Evolutionary conservation across 2,329 filamentous ascomycete species (phyloP).

Genomic region (Fusarium agapanthi): DNA sequence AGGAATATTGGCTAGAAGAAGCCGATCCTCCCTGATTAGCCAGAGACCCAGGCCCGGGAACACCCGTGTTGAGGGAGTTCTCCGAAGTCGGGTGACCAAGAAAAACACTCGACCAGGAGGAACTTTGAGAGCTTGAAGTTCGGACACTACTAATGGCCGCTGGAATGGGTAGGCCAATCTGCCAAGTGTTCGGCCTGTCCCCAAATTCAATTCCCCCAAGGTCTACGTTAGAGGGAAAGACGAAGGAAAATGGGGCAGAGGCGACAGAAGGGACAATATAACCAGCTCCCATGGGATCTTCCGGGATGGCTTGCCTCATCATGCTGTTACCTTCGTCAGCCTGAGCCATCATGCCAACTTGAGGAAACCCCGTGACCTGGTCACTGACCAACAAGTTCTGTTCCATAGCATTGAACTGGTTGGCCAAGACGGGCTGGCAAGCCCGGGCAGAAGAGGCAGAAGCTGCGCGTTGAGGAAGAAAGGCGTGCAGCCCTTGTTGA

Average conservation of each 20-base stretch:
- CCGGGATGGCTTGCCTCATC: rapidly evolving
- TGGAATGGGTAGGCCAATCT: background rate
- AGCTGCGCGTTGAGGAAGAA: too few relatives aligned
- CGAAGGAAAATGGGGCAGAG: rapidly evolving
- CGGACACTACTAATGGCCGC: background rate
- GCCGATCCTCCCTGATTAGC: background rate
- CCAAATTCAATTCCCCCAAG: rapidly evolving
- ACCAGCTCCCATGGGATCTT: background rate
- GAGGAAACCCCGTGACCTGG: background rate
- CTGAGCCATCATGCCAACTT: background rate
- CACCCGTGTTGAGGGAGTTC: too few relatives aligned
- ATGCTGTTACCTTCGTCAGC: background rate
- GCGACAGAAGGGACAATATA: background rate
- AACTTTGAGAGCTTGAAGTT: background rate
- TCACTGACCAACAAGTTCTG: background rate
- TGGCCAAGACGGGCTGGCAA: background rate
- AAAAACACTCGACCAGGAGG: too few relatives aligned
- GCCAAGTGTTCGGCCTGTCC: background rate
- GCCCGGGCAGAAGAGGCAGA: background rate
- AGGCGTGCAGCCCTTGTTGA: background rate
- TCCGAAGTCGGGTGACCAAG: background rate
- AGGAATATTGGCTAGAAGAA: too few relatives aligned
- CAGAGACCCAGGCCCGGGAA: background rate
- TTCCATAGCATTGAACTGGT: background rate
- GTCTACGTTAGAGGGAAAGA: rapidly evolving